Conservation (phyloP, 192 early-diverging fungal genomes). For the Backusella liffmaniae region DNA sequence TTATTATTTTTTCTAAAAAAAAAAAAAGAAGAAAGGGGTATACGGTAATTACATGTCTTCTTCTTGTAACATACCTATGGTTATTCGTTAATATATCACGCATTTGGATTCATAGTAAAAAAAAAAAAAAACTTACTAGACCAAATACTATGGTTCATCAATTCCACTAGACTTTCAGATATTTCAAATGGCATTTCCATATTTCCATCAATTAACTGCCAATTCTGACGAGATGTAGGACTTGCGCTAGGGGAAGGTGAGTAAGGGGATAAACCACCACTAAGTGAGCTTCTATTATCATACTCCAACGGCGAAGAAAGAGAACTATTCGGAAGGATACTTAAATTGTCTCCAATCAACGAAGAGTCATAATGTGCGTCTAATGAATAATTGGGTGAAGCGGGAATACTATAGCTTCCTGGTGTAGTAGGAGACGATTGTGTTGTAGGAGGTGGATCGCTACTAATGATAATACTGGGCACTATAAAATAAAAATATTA, state of each 20-base stretch:
- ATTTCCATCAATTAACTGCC: constrained; percentile 23
- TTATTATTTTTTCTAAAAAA: background rate
- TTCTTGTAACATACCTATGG: too few species aligned
- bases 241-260: background rate
- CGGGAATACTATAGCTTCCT: background rate
- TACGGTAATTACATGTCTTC: too few species aligned
- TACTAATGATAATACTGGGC: constrained; percentile 12
- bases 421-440: background rate
- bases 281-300: background rate
- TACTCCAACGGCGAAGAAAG: background rate
- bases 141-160: constrained; percentile 12
- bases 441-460: background rate
- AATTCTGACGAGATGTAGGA: constrained; percentile 9
- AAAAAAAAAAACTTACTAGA: constrained; percentile 11
- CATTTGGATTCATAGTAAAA: too few species aligned
- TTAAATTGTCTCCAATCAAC: background rate
- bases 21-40: too few species aligned
- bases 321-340: background rate
- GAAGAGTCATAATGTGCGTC: constrained; percentile 6
- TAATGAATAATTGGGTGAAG: constrained; percentile 9
- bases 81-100: too few species aligned
- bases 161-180: constrained; percentile 11
- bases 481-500: background rate
- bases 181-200: constrained; percentile 11
- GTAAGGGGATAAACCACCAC: background rate